Conservation (phyloP, 1,284 basidiomycete species). For the Pholiota adiposa region DNA sequence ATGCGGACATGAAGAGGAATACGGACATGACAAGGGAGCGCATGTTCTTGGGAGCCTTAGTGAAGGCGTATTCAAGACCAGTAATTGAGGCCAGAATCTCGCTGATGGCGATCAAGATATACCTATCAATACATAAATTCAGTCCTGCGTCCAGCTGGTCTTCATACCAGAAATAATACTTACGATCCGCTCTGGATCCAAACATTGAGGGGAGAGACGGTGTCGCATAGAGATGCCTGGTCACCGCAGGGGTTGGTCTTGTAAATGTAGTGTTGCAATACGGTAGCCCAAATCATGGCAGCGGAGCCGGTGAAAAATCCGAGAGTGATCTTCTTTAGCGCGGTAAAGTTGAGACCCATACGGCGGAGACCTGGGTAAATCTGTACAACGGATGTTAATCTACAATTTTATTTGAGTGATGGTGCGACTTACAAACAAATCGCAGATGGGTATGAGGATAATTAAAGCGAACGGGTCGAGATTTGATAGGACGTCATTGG, state of each 20-base stretch:
- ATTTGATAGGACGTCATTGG: slow-evolving; percentile 84
- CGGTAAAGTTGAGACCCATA: slow-evolving; percentile 67
- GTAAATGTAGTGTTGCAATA: slow-evolving; percentile 77
- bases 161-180: neutral
- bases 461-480: slow-evolving; percentile 79
- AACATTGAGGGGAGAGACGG: slow-evolving; percentile 67
- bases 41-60: slow-evolving; percentile 85
- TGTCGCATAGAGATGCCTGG: slow-evolving; percentile 55
- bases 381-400: neutral
- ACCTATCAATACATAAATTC: slow-evolving; percentile 24
- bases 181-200: slow-evolving; percentile 74
- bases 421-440: slow-evolving; percentile 48
- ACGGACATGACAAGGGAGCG: slow-evolving; percentile 76
- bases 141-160: neutral
- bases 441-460: slow-evolving; percentile 75
- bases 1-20: slow-evolving; percentile 72
- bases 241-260: slow-evolving; percentile 72
- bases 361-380: slow-evolving; percentile 77
- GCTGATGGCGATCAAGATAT: slow-evolving; percentile 65
- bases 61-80: slow-evolving; percentile 88
- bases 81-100: slow-evolving; percentile 90
- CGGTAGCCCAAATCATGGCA: slow-evolving; percentile 66
- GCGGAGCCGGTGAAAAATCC: slow-evolving; percentile 63
- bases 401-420: neutral
- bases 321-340: slow-evolving; percentile 74